A percentile compares a stretch with the other conserved stretches of the same genome.
phyloP scores from a whole-genome alignment of 2,329 filamentous ascomycete species.

The Podosphaera leucotricha region DNA sequence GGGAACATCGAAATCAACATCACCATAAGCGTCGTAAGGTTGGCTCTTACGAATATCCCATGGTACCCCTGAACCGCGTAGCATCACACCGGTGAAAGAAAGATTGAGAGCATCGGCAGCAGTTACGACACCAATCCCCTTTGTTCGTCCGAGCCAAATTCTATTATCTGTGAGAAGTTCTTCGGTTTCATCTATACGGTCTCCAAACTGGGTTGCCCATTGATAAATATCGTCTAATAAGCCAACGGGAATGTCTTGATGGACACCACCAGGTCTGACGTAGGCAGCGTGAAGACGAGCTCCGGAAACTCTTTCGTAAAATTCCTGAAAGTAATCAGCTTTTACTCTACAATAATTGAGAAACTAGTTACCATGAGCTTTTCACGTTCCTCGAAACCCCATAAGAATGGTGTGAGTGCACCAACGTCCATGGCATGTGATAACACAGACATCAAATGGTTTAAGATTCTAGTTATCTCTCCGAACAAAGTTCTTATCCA shows the following conservation, averaged over 20 bases:
- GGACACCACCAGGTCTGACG: slow-evolving; percentile 85
- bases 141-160: slow-evolving; percentile 89
- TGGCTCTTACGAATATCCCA: slow-evolving; percentile 94
- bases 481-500: slow-evolving; percentile 91
- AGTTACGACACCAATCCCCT: slow-evolving; percentile 74
- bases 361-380: slow-evolving; percentile 67
- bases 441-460: slow-evolving; percentile 94
- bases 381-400: slow-evolving; percentile 98
- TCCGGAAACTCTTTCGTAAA: slow-evolving; percentile 97
- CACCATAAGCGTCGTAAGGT: slow-evolving; percentile 91
- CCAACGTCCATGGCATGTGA: slow-evolving; percentile 99
- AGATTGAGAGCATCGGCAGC: slow-evolving; percentile 93
- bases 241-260: slow-evolving; percentile 81
- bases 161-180: slow-evolving; percentile 98
- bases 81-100: slow-evolving; percentile 92
- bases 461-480: slow-evolving; percentile 80
- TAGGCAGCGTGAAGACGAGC: slow-evolving; percentile 95
- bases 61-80: slow-evolving; percentile 83
- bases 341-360: slow-evolving; percentile 3
- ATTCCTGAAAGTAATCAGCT: slow-evolving; percentile 43
- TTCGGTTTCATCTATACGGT: slow-evolving; percentile 96
- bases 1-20: slow-evolving; percentile 95
- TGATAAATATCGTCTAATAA: slow-evolving; percentile 98
- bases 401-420: slow-evolving; percentile 91
- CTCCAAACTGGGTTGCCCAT: slow-evolving; percentile 96